Base-by-base conservation (phyloP, 139 green algal genomes). In the Marvania coccoides region DNA sequence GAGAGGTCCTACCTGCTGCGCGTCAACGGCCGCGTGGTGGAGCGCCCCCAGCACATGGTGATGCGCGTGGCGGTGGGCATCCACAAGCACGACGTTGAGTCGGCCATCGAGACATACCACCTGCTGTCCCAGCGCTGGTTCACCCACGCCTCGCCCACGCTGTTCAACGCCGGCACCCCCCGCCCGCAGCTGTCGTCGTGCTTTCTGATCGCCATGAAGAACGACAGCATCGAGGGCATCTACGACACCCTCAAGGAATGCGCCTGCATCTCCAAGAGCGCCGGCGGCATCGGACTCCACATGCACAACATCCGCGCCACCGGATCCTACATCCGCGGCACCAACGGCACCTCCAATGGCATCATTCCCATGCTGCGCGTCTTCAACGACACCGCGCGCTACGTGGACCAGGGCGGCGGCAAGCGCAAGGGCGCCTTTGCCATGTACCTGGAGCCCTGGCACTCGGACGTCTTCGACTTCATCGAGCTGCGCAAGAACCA, bases 201-300 rank as follows among this genome's bases (percentile, higher is more conserved):
- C 87, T 99, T 99, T 83, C 84, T 99, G 26, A 62, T 97, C 12
- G 82, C 63, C 78, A 96, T 96, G 91, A 97, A 97, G 79, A 78
- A 85, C 47, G 89, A 95, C 77, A 88, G 72, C 53, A 98, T 98
- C 59, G 94, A 99, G 57, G 89, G 94, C 76, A 99, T 99, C 78
- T 99, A 98, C 67, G 94, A 99, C 83, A 97, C 94, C 2, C 83
- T 99, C n/a, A 99, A 99, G 81, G 90, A 99, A 79, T 99, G 94
- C 71, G 94, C 94, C 10, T 81, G 79, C 67, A 98, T 99, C 70
- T 94, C 82, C 59, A 99, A 99, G 87, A 88, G 73, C 35, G 93
- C 93, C 3, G 85, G 90, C 35, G 94, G 94, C 77, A 98, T 99
- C 70, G 94, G 94, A 24, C 80, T 99, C 28, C 85, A 72, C 46